Evolutionary conservation across 75 land plant species (phyloP).

Genomic region (Gnetum montanum): DNA sequence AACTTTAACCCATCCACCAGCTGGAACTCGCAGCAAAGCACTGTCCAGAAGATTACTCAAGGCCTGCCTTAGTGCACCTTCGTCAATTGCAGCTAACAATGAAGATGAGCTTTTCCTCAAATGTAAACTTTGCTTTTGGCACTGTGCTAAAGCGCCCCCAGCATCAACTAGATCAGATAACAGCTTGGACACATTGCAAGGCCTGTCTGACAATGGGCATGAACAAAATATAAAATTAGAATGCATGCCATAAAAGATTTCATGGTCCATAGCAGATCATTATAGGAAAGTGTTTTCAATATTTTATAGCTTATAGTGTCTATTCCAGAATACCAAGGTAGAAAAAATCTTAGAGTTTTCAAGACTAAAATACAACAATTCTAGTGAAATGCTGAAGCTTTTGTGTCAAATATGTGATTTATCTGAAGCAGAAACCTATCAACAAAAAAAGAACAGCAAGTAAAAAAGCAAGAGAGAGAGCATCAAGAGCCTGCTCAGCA

Average conservation of each 20-base stretch:
- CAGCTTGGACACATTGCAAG: conserved; percentile 67
- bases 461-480: background rate
- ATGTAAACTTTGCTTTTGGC: conserved; percentile 47
- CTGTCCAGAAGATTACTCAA: conserved; percentile 87
- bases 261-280: no score
- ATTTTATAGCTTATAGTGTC: no score
- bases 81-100: conserved; percentile 69
- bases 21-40: conserved; percentile 61
- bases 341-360: no score
- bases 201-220: conserved; percentile 61
- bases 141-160: conserved; percentile 61
- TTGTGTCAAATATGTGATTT: no score
- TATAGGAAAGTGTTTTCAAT: no score
- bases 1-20: conserved; percentile 73
- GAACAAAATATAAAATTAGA: no score
- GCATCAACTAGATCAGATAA: conserved; percentile 69
- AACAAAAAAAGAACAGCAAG: background rate
- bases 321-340: no score
- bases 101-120: conserved; percentile 29
- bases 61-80: conserved; percentile 65
- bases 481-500: background rate
- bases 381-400: no score
- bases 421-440: no score
- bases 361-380: no score
- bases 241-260: no score